Base-by-base conservation (phyloP, 495 filamentous ascomycete genomes). In the Apiosordaria backusii region DNA sequence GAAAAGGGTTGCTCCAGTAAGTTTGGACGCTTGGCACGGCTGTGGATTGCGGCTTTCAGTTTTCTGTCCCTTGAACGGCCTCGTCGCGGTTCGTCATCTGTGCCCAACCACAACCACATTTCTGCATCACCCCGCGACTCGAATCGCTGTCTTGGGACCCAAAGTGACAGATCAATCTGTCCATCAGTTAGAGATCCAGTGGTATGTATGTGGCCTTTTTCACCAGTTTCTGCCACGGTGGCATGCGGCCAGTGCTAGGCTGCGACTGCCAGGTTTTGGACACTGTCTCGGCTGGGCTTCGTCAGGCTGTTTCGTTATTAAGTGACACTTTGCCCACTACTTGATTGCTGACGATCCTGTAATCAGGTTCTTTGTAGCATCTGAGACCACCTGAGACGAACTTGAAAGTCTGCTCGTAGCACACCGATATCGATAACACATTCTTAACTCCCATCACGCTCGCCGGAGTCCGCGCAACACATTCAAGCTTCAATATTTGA, bases 11-110 rank as follows among this genome's bases (percentile, higher is more conserved):
- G 58, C 57, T 60, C 57, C 62, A 57, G 57, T 19, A 60, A 25
- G 53, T 29, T 25, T 23, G n/a, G 4, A 45, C 45, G 40, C 66
- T 68, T 68, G 66, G 66, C 66, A 62, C 67, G 52, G 64, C 63
- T 55, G 52, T 23, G 22, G 52, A 19, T 22, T 55, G n/a, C 52
- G 22, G 52, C 52, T 55, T 55, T 55, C 22, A 19, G n/a, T 23
- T 23, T 54, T 22, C 26, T 50, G 63, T 68, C 61, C 55, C 27
- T 22, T 59, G 50, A 59, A 57, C 50, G 57, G 59, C 68, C 40
- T 26, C 60, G 61, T 66, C 65, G 29, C 65, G 68, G 52, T 55
- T 68, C 61, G 54, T 62, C 67, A 72, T 67, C 70, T 64, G 29
- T 68, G 66, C 66, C 66, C 64, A 50, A 68, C 66, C 63, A 22